Base-by-base conservation (phyloP, 1,284 basidiomycete genomes). In the Ceratobasidium sp. region DNA sequence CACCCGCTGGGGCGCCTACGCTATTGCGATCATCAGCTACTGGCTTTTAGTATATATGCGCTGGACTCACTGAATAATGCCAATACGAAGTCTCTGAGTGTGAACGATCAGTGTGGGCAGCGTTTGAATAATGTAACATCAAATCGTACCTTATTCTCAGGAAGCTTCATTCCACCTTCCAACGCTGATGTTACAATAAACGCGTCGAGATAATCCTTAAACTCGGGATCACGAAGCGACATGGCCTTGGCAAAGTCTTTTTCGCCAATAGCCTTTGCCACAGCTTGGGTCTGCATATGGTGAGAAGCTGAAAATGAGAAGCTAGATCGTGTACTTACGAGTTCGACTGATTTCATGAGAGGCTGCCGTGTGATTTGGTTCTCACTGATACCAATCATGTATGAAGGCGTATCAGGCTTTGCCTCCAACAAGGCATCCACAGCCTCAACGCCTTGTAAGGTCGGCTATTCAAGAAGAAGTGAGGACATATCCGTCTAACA, bases 311-410 rank as follows among this genome's bases (percentile, higher is more conserved):
- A 14, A 47, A 32, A 46, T 43, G 41, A 72, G 32, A 55, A 21
- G 44, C 44, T 6, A 72, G 16, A 23, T 28, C 28, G 23, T 49
- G 28, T 72, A 75, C 80, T 46, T 77, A 93, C 93, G 88, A 90
- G 89, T 62, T 89, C 88, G 32, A 99, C 97, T 62, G 97, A 96
- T 75, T 98, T 92, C 85, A 98, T 88, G 50, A 99, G 85, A 18
- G 95, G 95, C 11, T 97, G 90, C 50, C 95, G 89, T 18, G 87
- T 95, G 76, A 99, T 95, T 84, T 97, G 97, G 85, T 98, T 98
- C 83, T 98, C 96, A 78, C 89, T 88, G 55, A 98, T 88, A 23
- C 97, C 96, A 79, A 99, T 98, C 91, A 99, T 97, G 82, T 98
- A 98, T 0, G 95, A 97, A 0, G 96, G 96, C 0, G 93, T 96